Base-by-base conservation (phyloP, 495 filamentous ascomycete species). In the Rostrohypoxylon terebratum region DNA sequence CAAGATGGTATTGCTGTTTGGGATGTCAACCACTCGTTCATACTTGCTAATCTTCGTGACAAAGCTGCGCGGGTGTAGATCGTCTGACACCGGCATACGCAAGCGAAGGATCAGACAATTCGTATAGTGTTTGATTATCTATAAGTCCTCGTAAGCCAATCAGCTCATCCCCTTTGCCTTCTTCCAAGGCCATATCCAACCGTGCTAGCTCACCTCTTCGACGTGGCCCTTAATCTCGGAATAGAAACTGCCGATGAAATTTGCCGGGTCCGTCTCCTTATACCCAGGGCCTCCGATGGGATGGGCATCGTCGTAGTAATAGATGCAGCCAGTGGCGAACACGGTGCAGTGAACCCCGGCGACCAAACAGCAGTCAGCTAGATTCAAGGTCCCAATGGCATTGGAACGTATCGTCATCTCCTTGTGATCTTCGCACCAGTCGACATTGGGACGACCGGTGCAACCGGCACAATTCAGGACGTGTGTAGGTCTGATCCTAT, bases 381-480 rank as follows among this genome's bases (percentile, higher is more conserved):
- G 78, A 74, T 90, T 90, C 68, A 91, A 73, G 3, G 89, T 86
- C 59, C 89, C 89, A 61, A 90, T 83, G 50, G 87, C 89, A 64
- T 91, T 91, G 73, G 86, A 89, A 63, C 88, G 80, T 73, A 91
- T 85, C 40, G 88, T 90, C 38, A 86, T 85, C 75, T 89, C 84
- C 77, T 84, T 88, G 79, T 90, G 86, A 73, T 89, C 88, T 79
- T 91, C 89, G 71, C 89, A 91, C 89, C 89, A 90, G 79, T 90
- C 89, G 73, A 91, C 88, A 68, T 91, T 91, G 58, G 89, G 89
- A 20, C 89, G 85, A 42, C 89, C 89, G n/a, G 89, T 91, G 68
- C 85, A 88, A 31, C 89, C 89, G 50, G 89, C 89, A 66, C 85
- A 86, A 75, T 90, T 90, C 47, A 91, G 77, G 34, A 90, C 88